A percentile compares a stretch with the other conserved stretches of the same genome.
Evolutionary conservation across 164 flowering plant genomes (phyloP).

Genomic region (Litsea cubeba): DNA sequence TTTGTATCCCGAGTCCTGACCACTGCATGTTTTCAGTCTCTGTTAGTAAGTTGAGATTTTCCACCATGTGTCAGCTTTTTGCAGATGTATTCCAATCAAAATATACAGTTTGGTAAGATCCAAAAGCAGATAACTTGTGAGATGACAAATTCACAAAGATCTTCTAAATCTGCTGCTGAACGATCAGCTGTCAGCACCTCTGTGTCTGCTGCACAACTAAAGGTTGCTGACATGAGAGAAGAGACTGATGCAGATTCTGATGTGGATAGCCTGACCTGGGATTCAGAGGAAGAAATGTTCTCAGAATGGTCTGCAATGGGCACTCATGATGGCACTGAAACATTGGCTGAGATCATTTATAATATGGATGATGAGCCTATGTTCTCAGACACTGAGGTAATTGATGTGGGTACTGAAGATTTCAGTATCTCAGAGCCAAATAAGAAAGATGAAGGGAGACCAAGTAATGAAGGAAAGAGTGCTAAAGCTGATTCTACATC

Average conservation of each 20-base stretch:
- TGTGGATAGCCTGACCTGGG: slow-evolving; percentile 12
- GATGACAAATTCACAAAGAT: slow-evolving; percentile 21
- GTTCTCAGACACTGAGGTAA: slow-evolving; percentile 19
- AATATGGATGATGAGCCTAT: slow-evolving; percentile 12
- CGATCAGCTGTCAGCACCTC: slow-evolving; percentile 5
- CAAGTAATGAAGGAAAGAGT: not conserved
- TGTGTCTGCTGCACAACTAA: slow-evolving; percentile 7
- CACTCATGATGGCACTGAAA: not conserved
- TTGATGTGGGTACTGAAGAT: slow-evolving; percentile 17
- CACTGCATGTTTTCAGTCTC: not conserved
- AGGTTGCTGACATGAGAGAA: slow-evolving; percentile 14
- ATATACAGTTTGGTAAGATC: slow-evolving; percentile 58
- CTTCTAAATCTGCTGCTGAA: slow-evolving; percentile 12
- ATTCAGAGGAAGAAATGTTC: slow-evolving; percentile 14
- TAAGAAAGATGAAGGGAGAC: not conserved
- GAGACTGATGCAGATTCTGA: slow-evolving; percentile 13
- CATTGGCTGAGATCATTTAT: not conserved
- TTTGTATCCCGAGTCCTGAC: too few species aligned
- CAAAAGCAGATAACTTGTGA: slow-evolving; percentile 70
- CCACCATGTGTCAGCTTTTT: slow-evolving; percentile 46
- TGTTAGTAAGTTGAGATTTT: not conserved
- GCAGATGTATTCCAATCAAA: slow-evolving; percentile 37
- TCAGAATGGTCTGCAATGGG: slow-evolving; percentile 19
- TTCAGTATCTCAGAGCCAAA: not conserved
- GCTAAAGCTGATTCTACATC: not conserved